These are phyloP conservation scores for Helianthus tuberosus DNA, from an alignment of 129 eudicot species.

Conservation along the genomic window DNA sequence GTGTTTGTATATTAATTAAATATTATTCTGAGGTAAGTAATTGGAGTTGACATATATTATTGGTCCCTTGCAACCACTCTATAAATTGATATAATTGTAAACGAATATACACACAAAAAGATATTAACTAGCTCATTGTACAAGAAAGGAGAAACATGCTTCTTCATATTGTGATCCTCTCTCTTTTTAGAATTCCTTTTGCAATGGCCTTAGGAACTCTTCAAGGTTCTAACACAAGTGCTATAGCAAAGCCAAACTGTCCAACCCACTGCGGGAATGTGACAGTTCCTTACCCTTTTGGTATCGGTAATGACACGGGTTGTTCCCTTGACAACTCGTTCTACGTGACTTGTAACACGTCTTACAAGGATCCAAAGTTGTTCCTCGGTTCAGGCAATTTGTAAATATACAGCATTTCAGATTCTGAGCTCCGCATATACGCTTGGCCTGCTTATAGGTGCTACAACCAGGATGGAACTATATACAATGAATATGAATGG, in stretches of 20 bases:
- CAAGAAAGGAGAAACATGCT: neutral
- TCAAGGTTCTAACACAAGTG: neutral
- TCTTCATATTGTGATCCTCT: constrained; percentile 2
- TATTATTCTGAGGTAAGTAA: too few species aligned
- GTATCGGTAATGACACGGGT: constrained; percentile 20
- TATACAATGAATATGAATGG: neutral
- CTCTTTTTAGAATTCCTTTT: neutral
- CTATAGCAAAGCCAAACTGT: constrained; percentile 19
- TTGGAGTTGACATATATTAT: too few species aligned
- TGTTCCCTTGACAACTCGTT: constrained; percentile 30
- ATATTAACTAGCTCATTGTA: neutral
- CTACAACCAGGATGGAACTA: constrained; percentile 5
- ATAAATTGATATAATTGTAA: too few species aligned
- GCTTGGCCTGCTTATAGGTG: neutral
- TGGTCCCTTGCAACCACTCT: too few species aligned
- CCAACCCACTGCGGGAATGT: constrained; percentile 15
- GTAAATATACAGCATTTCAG: neutral
- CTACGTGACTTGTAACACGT: constrained; percentile 29
- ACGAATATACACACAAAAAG: neutral
- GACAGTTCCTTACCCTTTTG: constrained; percentile 36
- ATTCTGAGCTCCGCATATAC: neutral
- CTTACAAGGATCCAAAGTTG: constrained; percentile 16
- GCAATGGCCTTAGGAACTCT: neutral
- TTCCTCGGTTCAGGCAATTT: neutral
- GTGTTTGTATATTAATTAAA: too few species aligned